Conservation (phyloP, 129 eudicot genomes). For the Oenanthe sinensis region DNA sequence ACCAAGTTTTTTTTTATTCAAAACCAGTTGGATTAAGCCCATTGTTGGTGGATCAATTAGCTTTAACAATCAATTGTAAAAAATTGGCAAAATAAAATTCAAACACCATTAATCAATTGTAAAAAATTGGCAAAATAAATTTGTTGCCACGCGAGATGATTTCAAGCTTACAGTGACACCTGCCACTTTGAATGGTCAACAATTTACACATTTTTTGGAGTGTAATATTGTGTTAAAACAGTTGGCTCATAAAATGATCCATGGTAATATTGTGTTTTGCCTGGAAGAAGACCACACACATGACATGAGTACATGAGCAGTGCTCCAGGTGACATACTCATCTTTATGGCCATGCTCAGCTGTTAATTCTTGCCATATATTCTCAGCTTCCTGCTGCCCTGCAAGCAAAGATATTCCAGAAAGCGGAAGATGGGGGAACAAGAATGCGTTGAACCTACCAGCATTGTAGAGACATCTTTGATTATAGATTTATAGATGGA, state of each 20-base stretch:
- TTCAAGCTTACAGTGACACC: conserved; percentile 69
- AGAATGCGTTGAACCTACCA: conserved; percentile 59
- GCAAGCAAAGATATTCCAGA: conserved; percentile 55
- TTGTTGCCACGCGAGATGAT: conserved; percentile 48
- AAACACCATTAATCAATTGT: too few relatives aligned
- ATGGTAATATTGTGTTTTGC: conserved; percentile 11
- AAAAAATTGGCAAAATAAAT: too few relatives aligned
- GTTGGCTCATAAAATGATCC: neutral
- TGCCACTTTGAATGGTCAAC: conserved; percentile 61
- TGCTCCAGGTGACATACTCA: conserved; percentile 32
- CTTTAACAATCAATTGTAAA: too few relatives aligned
- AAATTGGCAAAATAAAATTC: too few relatives aligned
- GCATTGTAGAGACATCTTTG: conserved; percentile 54
- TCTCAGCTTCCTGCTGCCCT: conserved; percentile 66
- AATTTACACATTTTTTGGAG: conserved; percentile 26
- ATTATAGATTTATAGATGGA: conserved; percentile 33
- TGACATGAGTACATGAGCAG: conserved; percentile 17
- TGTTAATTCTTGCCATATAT: conserved; percentile 47
- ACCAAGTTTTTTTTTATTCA: too few relatives aligned
- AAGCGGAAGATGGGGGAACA: conserved; percentile 57
- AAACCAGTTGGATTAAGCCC: too few relatives aligned
- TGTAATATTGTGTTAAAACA: too few relatives aligned
- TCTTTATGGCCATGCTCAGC: conserved; percentile 57
- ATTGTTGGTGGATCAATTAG: too few relatives aligned
- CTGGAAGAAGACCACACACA: conserved; percentile 69